Conservation (phyloP, 805 yeast genomes). For the Schizosaccharomyces japonicus region DNA sequence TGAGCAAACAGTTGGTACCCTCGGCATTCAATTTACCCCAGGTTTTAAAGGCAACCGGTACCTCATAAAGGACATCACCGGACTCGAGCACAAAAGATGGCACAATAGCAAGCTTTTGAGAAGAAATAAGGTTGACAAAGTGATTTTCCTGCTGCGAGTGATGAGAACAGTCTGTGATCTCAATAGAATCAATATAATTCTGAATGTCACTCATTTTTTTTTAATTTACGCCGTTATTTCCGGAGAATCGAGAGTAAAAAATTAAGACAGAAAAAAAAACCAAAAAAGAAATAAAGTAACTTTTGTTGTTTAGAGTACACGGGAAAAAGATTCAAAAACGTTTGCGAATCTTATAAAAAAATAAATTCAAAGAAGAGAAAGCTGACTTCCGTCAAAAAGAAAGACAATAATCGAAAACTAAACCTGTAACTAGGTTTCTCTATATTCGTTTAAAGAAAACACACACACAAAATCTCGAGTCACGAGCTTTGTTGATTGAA, state of each 20-base stretch:
- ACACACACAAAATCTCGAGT: too few relatives aligned
- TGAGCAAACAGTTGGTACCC: conserved; percentile 59
- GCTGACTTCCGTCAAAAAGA: too few relatives aligned
- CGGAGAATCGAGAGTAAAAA: neutral
- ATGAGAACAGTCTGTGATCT: neutral
- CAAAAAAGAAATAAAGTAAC: too few relatives aligned
- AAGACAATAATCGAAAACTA: too few relatives aligned
- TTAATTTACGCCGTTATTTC: neutral
- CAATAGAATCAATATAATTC: neutral
- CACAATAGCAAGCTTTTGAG: conserved; percentile 55
- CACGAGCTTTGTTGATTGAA: too few relatives aligned
- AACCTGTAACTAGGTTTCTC: too few relatives aligned
- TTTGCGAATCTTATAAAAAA: too few relatives aligned
- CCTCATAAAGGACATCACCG: conserved; percentile 44
- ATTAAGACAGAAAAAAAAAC: neutral
- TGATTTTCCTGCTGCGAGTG: conserved; percentile 25
- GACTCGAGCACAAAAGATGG: conserved; percentile 60
- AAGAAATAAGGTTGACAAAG: conserved; percentile 41
- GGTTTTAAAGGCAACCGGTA: conserved; percentile 85
- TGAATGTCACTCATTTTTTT: too few relatives aligned
- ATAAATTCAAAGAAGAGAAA: too few relatives aligned
- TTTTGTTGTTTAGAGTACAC: too few relatives aligned
- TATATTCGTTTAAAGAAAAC: too few relatives aligned
- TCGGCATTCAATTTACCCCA: conserved; percentile 68
- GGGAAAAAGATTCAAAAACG: too few relatives aligned